Conservation (phyloP, 2,329 filamentous ascomycete genomes). For the Escovopsis sp. region DNA sequence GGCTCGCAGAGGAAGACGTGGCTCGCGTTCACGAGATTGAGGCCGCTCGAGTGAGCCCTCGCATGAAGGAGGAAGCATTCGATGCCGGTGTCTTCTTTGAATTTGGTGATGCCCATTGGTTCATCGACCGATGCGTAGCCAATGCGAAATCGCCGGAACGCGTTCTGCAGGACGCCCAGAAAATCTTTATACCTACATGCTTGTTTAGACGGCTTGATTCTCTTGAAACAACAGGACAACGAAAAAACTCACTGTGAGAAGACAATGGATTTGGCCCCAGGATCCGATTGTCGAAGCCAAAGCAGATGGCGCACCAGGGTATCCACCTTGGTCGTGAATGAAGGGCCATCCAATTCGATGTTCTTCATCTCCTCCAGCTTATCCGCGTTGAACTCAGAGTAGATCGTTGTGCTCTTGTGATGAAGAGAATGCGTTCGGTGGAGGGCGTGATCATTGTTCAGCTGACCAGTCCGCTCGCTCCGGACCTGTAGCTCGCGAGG, state of each 20-base stretch:
- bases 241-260: slow-evolving; percentile 56
- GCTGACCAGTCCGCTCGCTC: slow-evolving; percentile 9
- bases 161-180: slow-evolving; percentile 53
- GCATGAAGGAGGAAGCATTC: slow-evolving; percentile 86
- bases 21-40: slow-evolving; percentile 84
- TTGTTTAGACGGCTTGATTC: slow-evolving; percentile 1
- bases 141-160: slow-evolving; percentile 58
- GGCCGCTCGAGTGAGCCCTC: slow-evolving; percentile 70
- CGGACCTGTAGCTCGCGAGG: slow-evolving; percentile 57
- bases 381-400: slow-evolving; percentile 56
- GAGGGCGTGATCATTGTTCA: slow-evolving; percentile 2
- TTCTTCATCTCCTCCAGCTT: slow-evolving; percentile 68
- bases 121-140: slow-evolving; percentile 56
- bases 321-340: slow-evolving; percentile 84
- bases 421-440: slow-evolving; percentile 8
- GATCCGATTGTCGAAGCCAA: slow-evolving; percentile 72
- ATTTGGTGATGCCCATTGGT: slow-evolving; percentile 53
- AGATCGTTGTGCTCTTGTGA: slow-evolving; percentile 40
- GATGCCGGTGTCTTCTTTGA: slow-evolving; percentile 56
- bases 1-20: slow-evolving; percentile 94
- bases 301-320: slow-evolving; percentile 66
- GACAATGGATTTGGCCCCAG: slow-evolving; percentile 80
- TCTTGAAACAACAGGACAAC: not conserved
- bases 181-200: slow-evolving; percentile 52
- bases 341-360: slow-evolving; percentile 56